Conservation (phyloP, 1,284 basidiomycete genomes). For the Tilletiopsis washingtonensis region DNA sequence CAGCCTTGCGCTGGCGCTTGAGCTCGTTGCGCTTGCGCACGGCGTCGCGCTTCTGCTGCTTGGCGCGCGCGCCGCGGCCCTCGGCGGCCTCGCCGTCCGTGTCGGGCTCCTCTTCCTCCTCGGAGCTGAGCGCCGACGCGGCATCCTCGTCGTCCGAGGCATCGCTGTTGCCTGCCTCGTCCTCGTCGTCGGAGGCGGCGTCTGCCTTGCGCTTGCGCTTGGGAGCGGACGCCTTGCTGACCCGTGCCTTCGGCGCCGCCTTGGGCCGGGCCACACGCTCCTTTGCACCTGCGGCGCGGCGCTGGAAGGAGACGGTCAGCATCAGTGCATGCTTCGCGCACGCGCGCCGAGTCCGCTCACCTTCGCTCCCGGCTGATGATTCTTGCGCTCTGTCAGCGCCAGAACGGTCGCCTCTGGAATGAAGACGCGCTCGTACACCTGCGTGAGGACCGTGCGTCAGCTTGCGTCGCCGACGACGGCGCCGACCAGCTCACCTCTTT, state of each 20-base stretch:
- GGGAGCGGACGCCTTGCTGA: neutral
- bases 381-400: constrained; percentile 1
- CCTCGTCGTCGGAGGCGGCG: too few species aligned
- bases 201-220: neutral
- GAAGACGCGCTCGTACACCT: constrained; percentile 4
- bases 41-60: neutral
- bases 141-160: neutral
- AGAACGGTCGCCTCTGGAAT: neutral
- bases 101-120: neutral
- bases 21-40: neutral
- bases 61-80: neutral
- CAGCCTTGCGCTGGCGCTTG: neutral
- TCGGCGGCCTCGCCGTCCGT: neutral
- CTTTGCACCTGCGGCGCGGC: neutral
- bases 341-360: neutral
- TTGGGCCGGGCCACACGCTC: neutral
- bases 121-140: too few species aligned
- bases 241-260: neutral
- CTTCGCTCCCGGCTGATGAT: constrained; percentile 1
- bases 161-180: neutral
- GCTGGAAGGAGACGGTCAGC: neutral
- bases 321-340: neutral
- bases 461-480: too few species aligned
- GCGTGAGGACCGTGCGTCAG: neutral
- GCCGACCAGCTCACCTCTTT: constrained; percentile 22